Evolutionary conservation across 2,329 filamentous ascomycete genomes (phyloP).

Genomic region (Botryosphaeria dothidea): DNA sequence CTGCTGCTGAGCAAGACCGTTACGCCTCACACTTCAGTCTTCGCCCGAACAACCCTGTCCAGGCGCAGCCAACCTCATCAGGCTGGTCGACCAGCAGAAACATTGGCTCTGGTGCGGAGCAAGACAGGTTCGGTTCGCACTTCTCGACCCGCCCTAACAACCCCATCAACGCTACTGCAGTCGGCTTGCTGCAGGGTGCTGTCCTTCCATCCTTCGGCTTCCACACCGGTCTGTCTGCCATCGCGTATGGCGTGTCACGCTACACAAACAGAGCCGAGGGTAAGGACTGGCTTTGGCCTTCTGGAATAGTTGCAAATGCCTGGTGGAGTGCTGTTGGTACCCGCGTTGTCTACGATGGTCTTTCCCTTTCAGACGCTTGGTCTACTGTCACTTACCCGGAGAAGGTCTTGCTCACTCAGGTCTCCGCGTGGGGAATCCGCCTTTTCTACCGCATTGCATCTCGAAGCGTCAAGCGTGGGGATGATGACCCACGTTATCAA

Average conservation of each 20-base stretch:
- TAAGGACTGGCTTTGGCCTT: slow-evolving; percentile 64
- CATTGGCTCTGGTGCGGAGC: slow-evolving; percentile 17
- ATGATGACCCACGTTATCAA: slow-evolving; percentile 59
- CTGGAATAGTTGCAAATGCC: slow-evolving; percentile 56
- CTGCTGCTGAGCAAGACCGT: slow-evolving; percentile 16
- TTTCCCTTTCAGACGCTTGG: slow-evolving; percentile 50
- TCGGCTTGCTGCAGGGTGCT: slow-evolving; percentile 56
- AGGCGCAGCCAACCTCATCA: neutral
- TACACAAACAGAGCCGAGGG: slow-evolving; percentile 57
- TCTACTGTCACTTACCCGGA: slow-evolving; percentile 54
- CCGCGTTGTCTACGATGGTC: slow-evolving; percentile 50
- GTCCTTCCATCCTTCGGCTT: slow-evolving; percentile 57
- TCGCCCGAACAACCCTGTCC: slow-evolving; percentile 8
- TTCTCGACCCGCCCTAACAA: slow-evolving; percentile 14
- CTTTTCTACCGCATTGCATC: slow-evolving; percentile 57
- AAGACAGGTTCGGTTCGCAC: slow-evolving; percentile 15
- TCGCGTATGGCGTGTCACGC: slow-evolving; percentile 54
- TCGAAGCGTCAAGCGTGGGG: slow-evolving; percentile 51
- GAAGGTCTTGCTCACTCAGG: slow-evolving; percentile 56
- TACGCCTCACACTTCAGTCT: slow-evolving; percentile 15
- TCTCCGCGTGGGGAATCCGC: slow-evolving; percentile 59
- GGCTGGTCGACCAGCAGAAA: neutral
- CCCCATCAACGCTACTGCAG: slow-evolving; percentile 24
- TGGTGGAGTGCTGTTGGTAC: slow-evolving; percentile 62
- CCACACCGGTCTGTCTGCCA: slow-evolving; percentile 53